Evolutionary conservation across 2,329 filamentous ascomycete species (phyloP).

Genomic region (Botrytis medusae): DNA sequence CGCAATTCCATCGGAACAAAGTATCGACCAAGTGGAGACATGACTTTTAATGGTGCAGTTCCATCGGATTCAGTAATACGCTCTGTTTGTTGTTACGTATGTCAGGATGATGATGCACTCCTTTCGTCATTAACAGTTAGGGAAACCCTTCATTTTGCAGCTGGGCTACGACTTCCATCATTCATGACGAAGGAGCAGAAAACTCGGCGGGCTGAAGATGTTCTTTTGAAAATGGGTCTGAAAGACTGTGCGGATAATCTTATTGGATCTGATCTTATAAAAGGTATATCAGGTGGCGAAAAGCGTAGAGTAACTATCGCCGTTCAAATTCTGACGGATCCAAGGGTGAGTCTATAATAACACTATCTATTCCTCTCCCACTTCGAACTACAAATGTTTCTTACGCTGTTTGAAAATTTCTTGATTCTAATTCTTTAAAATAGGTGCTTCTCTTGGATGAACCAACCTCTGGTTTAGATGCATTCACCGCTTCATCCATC

Average conservation of each 20-base stretch:
- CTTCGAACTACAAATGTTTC: background rate
- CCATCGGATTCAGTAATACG: slow-evolving; percentile 69
- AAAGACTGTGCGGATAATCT: slow-evolving; percentile 77
- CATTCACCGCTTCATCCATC: slow-evolving; percentile 75
- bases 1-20: slow-evolving; percentile 60
- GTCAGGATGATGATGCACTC: slow-evolving; percentile 74
- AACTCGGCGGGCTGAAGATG: slow-evolving; percentile 64
- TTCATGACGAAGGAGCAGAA: slow-evolving; percentile 72
- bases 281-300: slow-evolving; percentile 78
- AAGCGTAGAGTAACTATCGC: slow-evolving; percentile 77
- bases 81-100: slow-evolving; percentile 74
- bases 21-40: slow-evolving; percentile 60
- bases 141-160: slow-evolving; percentile 70
- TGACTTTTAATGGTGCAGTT: slow-evolving; percentile 68
- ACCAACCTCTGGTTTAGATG: slow-evolving; percentile 73
- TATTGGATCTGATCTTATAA: slow-evolving; percentile 69
- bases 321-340: slow-evolving; percentile 74
- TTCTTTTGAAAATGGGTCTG: slow-evolving; percentile 71
- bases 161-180: slow-evolving; percentile 66
- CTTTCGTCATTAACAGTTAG: slow-evolving; percentile 73
- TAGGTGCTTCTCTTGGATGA: slow-evolving; percentile 70
- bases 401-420: background rate
- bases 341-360: slow-evolving; percentile 72
- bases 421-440: background rate
- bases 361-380: slow-evolving; percentile 36